phyloP scores from a whole-genome alignment of 371 early-diverging fungal species.

The Mortierella sp. region DNA sequence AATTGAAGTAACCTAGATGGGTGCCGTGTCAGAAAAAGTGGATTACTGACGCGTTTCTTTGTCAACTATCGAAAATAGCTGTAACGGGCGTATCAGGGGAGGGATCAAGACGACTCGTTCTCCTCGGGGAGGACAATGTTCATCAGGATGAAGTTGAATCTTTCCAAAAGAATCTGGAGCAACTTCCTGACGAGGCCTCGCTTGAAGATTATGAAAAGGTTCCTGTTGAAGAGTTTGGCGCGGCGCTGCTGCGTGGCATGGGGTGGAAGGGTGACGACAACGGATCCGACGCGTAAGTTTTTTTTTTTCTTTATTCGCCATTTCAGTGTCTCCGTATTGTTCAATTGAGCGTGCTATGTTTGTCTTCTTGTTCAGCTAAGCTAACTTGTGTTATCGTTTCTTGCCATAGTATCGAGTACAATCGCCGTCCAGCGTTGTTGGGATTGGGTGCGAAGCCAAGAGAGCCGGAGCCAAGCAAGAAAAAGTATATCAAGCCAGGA shows the following conservation, averaged over 20 bases:
- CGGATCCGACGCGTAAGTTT: conserved; percentile 46
- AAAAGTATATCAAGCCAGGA: conserved; percentile 53
- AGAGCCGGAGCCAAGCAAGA: conserved; percentile 57
- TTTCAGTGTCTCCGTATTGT: neutral
- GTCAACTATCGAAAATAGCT: conserved; percentile 43
- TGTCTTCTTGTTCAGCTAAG: neutral
- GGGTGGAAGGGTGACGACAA: conserved; percentile 85
- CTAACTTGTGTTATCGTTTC: conserved; percentile 55
- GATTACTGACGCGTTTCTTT: neutral
- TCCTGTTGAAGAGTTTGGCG: conserved; percentile 93
- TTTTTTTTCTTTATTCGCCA: neutral
- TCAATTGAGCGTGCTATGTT: neutral
- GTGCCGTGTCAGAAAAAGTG: neutral
- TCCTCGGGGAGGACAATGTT: conserved; percentile 55
- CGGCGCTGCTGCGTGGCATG: conserved; percentile 91
- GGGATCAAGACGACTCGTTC: conserved; percentile 60
- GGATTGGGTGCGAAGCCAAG: conserved; percentile 84
- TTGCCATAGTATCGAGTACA: conserved; percentile 43
- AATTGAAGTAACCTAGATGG: no score
- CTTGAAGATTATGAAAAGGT: conserved; percentile 88
- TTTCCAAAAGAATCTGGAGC: conserved; percentile 64
- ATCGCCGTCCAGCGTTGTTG: conserved; percentile 78
- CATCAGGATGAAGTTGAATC: conserved; percentile 63
- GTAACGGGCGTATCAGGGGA: conserved; percentile 63
- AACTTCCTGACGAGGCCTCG: conserved; percentile 73